These are phyloP conservation scores for Globisporangium irregulare DNA, from an alignment of 352 stramenopile species.

Conservation along the genomic window DNA sequence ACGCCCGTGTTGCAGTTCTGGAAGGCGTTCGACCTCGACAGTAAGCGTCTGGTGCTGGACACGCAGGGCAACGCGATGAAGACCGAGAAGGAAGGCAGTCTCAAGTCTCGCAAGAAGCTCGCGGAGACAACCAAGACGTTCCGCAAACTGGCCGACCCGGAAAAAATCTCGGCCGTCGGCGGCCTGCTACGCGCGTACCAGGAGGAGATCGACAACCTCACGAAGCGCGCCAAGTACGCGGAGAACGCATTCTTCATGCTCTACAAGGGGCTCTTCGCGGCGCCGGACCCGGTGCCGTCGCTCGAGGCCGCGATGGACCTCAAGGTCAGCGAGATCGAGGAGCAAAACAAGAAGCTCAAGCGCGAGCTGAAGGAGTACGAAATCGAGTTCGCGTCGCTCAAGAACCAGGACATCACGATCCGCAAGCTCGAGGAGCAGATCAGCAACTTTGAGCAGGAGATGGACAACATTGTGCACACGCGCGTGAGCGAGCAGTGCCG, in stretches of 20 bases:
- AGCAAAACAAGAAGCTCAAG: conserved; percentile 90
- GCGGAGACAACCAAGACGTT: conserved; percentile 86
- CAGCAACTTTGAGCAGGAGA: conserved; percentile 65
- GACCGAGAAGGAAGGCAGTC: conserved; percentile 77
- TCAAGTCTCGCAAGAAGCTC: conserved; percentile 80
- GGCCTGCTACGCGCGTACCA: conserved; percentile 88
- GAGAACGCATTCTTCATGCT: conserved; percentile 89
- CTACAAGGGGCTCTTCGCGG: conserved; percentile 85
- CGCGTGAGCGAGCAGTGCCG: conserved; percentile 59
- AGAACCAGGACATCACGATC: conserved; percentile 98
- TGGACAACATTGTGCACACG: conserved; percentile 59
- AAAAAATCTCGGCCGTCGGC: conserved; percentile 61
- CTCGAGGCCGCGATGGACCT: conserved; percentile 58
- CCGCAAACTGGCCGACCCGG: conserved; percentile 60
- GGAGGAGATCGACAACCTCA: conserved; percentile 92
- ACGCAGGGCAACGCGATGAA: conserved; percentile 79
- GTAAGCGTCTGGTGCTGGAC: conserved; percentile 76
- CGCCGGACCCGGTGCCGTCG: conserved; percentile 76
- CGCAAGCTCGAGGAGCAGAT: conserved; percentile 93
- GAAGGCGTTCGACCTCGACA: conserved; percentile 87
- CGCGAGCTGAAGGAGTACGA: conserved; percentile 92
- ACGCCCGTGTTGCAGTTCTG: conserved; percentile 76
- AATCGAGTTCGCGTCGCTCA: conserved; percentile 91
- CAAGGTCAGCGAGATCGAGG: conserved; percentile 78
- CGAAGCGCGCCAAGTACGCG: conserved; percentile 87